Evolutionary conservation across 164 flowering plant genomes (phyloP).

Genomic region (Stephania yunnanensis): DNA sequence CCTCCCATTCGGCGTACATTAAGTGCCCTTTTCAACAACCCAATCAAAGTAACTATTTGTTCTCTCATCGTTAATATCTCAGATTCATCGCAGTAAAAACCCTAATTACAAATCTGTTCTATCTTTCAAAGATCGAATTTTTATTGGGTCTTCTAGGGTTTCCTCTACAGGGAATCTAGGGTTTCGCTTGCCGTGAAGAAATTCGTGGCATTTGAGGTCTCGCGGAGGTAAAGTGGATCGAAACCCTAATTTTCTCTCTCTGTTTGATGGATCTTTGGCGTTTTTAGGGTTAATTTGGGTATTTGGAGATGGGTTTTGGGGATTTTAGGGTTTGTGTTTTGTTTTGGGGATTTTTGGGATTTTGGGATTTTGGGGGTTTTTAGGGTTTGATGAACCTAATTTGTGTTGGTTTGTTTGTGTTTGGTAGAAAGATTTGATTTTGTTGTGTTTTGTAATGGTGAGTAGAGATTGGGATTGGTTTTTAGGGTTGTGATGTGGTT

Average conservation of each 20-base stretch:
- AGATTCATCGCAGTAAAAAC: neutral
- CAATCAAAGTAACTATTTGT: too few relatives aligned
- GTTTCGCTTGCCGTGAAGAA: neutral
- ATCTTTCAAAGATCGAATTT: neutral
- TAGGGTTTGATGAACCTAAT: neutral
- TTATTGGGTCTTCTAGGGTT: neutral
- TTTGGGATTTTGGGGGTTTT: neutral
- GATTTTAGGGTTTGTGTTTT: neutral
- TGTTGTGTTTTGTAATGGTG: neutral
- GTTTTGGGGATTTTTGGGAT: neutral
- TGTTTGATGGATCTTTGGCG: neutral
- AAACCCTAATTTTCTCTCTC: constrained; percentile 1
- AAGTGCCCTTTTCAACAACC: too few relatives aligned
- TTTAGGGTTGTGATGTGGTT: neutral
- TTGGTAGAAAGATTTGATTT: too few relatives aligned
- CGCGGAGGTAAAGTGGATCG: constrained; percentile 2
- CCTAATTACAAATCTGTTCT: neutral
- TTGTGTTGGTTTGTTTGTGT: too few relatives aligned
- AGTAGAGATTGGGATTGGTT: neutral
- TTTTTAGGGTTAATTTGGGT: neutral
- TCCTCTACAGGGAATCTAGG: constrained; percentile 7
- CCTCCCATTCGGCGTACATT: neutral
- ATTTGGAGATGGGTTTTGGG: neutral
- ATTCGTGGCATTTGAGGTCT: neutral
- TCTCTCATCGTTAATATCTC: neutral